These are phyloP conservation scores for Chiua virens DNA, from an alignment of 768 basidiomycete genomes.

Conservation along the genomic window DNA sequence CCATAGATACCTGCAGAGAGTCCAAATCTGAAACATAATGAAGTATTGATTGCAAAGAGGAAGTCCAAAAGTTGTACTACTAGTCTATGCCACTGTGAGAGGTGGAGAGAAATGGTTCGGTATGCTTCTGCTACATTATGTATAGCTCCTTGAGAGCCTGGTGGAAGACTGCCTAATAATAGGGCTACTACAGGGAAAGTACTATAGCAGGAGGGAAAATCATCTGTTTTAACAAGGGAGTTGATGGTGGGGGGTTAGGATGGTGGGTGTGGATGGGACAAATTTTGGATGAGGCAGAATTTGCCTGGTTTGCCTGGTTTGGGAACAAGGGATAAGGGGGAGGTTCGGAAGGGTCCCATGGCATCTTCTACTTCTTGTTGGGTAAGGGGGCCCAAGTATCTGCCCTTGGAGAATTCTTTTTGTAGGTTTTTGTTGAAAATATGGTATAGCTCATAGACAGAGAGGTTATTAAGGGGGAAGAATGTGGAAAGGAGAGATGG, in stretches of 20 bases:
- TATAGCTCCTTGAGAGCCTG: not conserved
- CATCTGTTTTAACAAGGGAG: conserved; percentile 23
- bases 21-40: not conserved
- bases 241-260: conserved; percentile 34
- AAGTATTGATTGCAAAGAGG: conserved; percentile 7
- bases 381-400: conserved; percentile 7
- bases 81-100: conserved; percentile 35
- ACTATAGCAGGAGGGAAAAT: not conserved
- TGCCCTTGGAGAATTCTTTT: not conserved
- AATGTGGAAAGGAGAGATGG: not conserved
- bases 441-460: not conserved
- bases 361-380: conserved; percentile 1
- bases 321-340: conserved; percentile 28
- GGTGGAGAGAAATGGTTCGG: conserved; percentile 31
- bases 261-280: conserved; percentile 14
- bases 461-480: not conserved
- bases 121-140: not conserved
- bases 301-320: conserved; percentile 25
- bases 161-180: not conserved
- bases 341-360: conserved; percentile 32
- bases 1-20: not conserved
- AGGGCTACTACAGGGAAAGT: not conserved
- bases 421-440: not conserved
- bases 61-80: conserved; percentile 22
- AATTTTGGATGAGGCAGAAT: conserved; percentile 31